Conservation (phyloP, 2,329 filamentous ascomycete species). For the Cercospora sojina region DNA sequence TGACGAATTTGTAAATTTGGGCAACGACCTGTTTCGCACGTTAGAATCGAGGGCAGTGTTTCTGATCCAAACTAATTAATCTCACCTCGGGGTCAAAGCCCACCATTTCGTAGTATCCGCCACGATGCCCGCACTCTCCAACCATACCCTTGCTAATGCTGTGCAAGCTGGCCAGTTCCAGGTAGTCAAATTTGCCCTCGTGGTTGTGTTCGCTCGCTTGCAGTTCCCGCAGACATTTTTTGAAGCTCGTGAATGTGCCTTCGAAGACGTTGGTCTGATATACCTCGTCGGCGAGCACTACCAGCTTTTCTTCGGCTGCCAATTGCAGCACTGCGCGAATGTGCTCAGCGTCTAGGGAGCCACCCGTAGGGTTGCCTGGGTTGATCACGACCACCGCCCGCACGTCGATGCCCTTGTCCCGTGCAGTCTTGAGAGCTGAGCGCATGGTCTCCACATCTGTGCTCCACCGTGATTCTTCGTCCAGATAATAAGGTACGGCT, state of each 20-base stretch:
- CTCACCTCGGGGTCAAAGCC: constrained; percentile 65
- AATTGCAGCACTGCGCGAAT: constrained; percentile 84
- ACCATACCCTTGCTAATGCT: constrained; percentile 98
- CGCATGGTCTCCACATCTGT: constrained; percentile 81
- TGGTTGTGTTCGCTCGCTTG: constrained; percentile 64
- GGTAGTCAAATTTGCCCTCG: constrained; percentile 73
- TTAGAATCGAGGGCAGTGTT: constrained; percentile 20
- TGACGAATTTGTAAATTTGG: constrained; percentile 98
- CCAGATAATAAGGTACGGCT: constrained; percentile 89
- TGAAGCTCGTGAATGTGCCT: constrained; percentile 94
- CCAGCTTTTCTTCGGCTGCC: constrained; percentile 78
- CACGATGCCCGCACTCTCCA: constrained; percentile 95
- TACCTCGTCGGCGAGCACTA: constrained; percentile 93
- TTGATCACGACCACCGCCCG: constrained; percentile 97
- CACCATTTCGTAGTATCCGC: constrained; percentile 94
- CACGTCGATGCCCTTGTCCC: constrained; percentile 75
- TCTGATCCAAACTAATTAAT: background rate
- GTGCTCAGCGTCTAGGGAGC: constrained; percentile 74
- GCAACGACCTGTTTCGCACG: constrained; percentile 65
- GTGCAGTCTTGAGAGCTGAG: constrained; percentile 69
- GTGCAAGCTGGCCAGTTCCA: constrained; percentile 91
- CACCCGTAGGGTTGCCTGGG: constrained; percentile 94
- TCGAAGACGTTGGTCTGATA: constrained; percentile 99
- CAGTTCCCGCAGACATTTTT: constrained; percentile 76
- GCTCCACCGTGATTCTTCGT: constrained; percentile 83